A percentile compares a stretch with the other conserved stretches of the same genome.
Evolutionary conservation across 1,139 yeast genomes (phyloP).

Genomic region (Insectozyma bohioensis): DNA sequence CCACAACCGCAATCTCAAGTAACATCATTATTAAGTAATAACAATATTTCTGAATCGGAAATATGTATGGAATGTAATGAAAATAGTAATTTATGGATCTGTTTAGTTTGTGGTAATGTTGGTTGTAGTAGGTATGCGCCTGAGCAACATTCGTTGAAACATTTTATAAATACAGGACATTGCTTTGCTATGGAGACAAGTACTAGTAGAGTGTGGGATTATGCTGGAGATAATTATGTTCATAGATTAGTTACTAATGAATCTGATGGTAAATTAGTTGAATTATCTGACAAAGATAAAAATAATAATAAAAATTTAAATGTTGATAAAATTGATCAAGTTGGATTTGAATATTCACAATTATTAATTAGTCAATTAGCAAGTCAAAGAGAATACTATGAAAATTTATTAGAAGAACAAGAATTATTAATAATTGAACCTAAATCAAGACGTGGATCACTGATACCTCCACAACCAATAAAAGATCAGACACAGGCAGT

Average conservation of each 20-base stretch:
- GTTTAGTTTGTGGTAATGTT: conserved; percentile 47
- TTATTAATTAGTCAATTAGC: conserved; percentile 78
- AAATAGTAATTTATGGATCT: conserved; percentile 40
- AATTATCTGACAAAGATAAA: conserved; percentile 47
- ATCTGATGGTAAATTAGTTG: conserved; percentile 81
- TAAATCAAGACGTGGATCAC: conserved; percentile 23
- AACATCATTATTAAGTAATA: too few species aligned
- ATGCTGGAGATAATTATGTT: conserved; percentile 88
- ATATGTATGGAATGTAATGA: conserved; percentile 37
- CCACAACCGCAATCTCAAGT: too few species aligned
- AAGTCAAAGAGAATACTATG: conserved; percentile 87
- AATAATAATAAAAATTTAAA: conserved; percentile 2
- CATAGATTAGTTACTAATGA: conserved; percentile 85
- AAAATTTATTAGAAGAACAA: conserved; percentile 54
- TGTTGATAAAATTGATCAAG: conserved; percentile 44
- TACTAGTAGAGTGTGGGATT: conserved; percentile 93
- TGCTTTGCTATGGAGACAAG: conserved; percentile 89
- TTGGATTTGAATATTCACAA: conserved; percentile 79
- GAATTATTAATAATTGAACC: conserved; percentile 35
- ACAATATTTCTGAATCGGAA: conserved; percentile 20
- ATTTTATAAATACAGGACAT: conserved; percentile 75
- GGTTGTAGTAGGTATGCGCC: conserved; percentile 69
- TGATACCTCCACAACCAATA: too few species aligned
- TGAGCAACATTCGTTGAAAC: conserved; percentile 80
- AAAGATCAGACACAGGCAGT: conserved; percentile 6